A percentile compares a stretch with the other conserved stretches of the same genome.
Conservation (phyloP, 768 basidiomycete genomes). For the Lactarius trivialis region DNA sequence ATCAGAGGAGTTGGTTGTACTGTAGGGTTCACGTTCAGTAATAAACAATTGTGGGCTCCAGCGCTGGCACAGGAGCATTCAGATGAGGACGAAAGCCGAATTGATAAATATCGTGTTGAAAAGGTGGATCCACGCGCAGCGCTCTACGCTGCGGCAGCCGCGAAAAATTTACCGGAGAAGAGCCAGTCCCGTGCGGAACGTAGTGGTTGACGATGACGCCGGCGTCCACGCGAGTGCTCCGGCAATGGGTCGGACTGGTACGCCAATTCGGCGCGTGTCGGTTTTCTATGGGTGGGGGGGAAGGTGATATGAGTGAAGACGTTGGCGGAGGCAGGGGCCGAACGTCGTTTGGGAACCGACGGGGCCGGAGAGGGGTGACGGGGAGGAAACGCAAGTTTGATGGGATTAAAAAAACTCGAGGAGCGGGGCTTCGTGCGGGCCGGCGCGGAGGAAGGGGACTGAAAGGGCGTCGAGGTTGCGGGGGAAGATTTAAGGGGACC, state of each 20-base stretch:
- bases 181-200: conserved; percentile 34
- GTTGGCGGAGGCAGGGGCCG: conserved; percentile 22
- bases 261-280: neutral
- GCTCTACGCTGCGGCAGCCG: conserved; percentile 25
- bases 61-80: conserved; percentile 10
- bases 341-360: conserved; percentile 16
- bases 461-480: conserved; percentile 27
- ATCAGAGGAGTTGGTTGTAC: neutral
- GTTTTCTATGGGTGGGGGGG: conserved; percentile 12
- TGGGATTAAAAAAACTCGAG: conserved; percentile 31
- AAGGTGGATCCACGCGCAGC: conserved; percentile 1
- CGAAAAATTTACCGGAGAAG: conserved; percentile 30
- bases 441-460: conserved; percentile 20
- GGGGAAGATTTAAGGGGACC: conserved; percentile 23
- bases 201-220: conserved; percentile 29
- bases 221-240: conserved; percentile 22
- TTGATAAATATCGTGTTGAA: conserved; percentile 17
- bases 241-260: conserved; percentile 17
- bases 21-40: conserved; percentile 9
- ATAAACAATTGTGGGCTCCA: conserved; percentile 17
- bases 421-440: conserved; percentile 30
- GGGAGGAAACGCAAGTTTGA: conserved; percentile 30
- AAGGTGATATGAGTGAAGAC: conserved; percentile 16
- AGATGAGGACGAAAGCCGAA: conserved; percentile 9
- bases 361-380: conserved; percentile 26